phyloP scores from a whole-genome alignment of 2,329 filamentous ascomycete genomes.

The Alternaria longipes region DNA sequence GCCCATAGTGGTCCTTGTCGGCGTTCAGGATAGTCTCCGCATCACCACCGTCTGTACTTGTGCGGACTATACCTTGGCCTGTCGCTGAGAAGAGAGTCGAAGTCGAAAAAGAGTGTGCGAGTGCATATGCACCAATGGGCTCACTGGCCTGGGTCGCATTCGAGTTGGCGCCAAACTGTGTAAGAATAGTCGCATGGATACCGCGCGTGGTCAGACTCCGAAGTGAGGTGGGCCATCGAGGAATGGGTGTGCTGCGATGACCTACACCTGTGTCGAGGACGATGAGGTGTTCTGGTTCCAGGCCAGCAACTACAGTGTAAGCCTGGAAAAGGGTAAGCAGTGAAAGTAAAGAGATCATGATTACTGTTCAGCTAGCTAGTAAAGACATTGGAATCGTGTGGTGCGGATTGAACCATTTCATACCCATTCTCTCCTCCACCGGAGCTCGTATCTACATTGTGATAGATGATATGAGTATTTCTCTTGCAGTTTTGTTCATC shows the following conservation, averaged over 20 bases:
- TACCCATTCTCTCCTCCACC: neutral
- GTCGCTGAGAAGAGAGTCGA: slow-evolving; percentile 17
- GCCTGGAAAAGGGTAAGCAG: neutral
- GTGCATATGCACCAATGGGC: slow-evolving; percentile 13
- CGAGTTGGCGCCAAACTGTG: slow-evolving; percentile 14
- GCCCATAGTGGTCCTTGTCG: neutral
- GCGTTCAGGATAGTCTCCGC: slow-evolving; percentile 3
- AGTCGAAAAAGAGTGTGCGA: slow-evolving; percentile 16
- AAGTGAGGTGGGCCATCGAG: slow-evolving; percentile 25
- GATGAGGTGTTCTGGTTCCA: slow-evolving; percentile 4
- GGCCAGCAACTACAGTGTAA: slow-evolving; percentile 6
- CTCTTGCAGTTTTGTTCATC: neutral
- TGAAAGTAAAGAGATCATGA: slow-evolving; percentile 9
- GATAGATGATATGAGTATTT: neutral
- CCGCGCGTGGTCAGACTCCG: slow-evolving; percentile 19
- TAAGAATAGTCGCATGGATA: slow-evolving; percentile 16
- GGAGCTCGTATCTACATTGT: neutral
- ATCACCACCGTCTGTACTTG: slow-evolving; percentile 15
- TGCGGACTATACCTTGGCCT: slow-evolving; percentile 20
- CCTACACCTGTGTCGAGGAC: slow-evolving; percentile 26
- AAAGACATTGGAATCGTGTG: neutral
- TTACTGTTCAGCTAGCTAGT: neutral
- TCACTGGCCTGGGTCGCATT: neutral
- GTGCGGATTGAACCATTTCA: neutral
- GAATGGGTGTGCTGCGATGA: slow-evolving; percentile 21